Base-by-base conservation (phyloP, 2,329 filamentous ascomycete genomes). In the Pseudocercospora eumusae region DNA sequence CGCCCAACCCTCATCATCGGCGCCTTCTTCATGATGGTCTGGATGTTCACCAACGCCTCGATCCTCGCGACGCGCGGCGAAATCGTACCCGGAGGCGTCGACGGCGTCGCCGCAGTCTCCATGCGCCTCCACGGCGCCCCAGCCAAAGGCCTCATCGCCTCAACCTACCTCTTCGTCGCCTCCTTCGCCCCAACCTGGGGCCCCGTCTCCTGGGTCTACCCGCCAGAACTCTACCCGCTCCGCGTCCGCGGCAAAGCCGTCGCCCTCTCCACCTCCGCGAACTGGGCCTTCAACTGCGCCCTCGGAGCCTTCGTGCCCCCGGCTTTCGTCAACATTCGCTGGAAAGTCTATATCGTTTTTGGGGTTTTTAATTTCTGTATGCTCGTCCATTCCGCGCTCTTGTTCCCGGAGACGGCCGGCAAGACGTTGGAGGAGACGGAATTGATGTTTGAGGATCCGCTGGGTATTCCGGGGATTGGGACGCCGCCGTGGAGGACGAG, bases 361-460 rank as follows among this genome's bases (percentile, higher is more conserved):
- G 90, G 83, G 11, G 82, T 86, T 15, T 91, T 92, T 79, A 90
- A 89, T 72, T 82, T 82, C 0, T 80, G 81, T 5, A 89, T 89
- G 69, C 86, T 86, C 44, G 73, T 92, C 56, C 88, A 92, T 84
- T 85, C 15, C 23, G 45, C 40, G 73, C 80, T 92, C 66, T 75
- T 82, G 15, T 86, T 85, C 68, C 88, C 88, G 0, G 84, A 91
- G 76, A 92, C 89, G 0, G 84, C 86, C 42, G 88, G 88, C 11
- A 90, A 86, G 76, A 89, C 88, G 0, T 83, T 93, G 0, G 90
- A 93, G 71, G 89, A 93, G 72, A 87, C 92, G 74, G 88, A 90
- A 66, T 84, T 85, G 13, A 87, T 92, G 66, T 93, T 93, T 73
- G 81, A 77, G 54, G 70, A 72, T 60, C 71, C 73, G 2, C 65